These are phyloP conservation scores for Phylloporus sp. DNA, from an alignment of 768 basidiomycete species.

Conservation along the genomic window DNA sequence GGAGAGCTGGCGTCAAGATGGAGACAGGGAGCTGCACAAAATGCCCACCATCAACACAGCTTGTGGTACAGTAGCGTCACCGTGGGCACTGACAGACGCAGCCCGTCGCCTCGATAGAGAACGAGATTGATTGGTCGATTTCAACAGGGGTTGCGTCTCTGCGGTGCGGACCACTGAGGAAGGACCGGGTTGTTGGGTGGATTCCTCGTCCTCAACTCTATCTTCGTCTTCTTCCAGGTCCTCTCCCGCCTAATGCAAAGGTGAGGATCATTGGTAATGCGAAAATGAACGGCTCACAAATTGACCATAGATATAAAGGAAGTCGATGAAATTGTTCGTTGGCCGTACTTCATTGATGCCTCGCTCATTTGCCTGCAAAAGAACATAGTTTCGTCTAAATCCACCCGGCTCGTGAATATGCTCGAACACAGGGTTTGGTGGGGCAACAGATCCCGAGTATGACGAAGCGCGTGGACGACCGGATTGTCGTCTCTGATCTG, in stretches of 20 bases:
- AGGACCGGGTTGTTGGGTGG: constrained; percentile 25
- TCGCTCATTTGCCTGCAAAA: constrained; percentile 66
- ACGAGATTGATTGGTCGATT: constrained; percentile 35
- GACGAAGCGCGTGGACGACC: constrained; percentile 68
- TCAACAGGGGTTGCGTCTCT: constrained; percentile 60
- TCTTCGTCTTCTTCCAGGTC: constrained; percentile 87
- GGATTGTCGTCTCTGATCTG: constrained; percentile 60
- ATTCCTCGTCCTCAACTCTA: constrained; percentile 55
- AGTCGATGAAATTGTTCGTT: constrained; percentile 87
- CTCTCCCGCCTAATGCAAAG: constrained; percentile 69
- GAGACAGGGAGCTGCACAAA: background rate
- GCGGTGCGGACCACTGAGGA: constrained; percentile 3
- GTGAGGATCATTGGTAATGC: background rate
- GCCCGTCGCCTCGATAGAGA: constrained; percentile 55
- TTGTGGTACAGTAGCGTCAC: constrained; percentile 87
- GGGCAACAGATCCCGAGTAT: constrained; percentile 50
- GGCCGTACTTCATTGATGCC: constrained; percentile 59
- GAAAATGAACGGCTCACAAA: constrained; percentile 59
- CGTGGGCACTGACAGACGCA: constrained; percentile 57
- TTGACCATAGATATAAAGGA: constrained; percentile 92
- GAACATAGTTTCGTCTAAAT: constrained; percentile 85
- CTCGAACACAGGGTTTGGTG: constrained; percentile 75
- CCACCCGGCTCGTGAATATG: constrained; percentile 96
- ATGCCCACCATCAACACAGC: constrained; percentile 84
- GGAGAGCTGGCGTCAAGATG: background rate